Conservation (phyloP, 2,329 filamentous ascomycete species). For the Fusarium citri region DNA sequence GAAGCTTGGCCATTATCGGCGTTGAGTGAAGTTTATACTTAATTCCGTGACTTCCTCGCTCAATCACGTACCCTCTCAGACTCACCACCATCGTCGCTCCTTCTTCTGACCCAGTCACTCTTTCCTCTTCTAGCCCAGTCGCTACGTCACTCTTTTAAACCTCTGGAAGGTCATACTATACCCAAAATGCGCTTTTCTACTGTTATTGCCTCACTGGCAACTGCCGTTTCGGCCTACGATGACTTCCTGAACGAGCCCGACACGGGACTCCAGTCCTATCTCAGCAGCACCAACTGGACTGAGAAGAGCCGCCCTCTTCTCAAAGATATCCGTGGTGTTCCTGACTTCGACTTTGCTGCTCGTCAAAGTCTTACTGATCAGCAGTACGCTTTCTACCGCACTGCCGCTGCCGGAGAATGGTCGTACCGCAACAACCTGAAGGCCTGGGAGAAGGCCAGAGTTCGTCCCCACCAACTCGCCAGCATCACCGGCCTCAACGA, state of each 20-base stretch:
- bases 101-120: slow-evolving; percentile 1
- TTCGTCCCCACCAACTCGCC: slow-evolving; percentile 53
- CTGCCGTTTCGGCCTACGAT: slow-evolving; percentile 46
- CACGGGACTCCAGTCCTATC: slow-evolving; percentile 49
- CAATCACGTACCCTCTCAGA: not conserved
- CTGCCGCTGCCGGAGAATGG: slow-evolving; percentile 62
- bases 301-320: slow-evolving; percentile 53
- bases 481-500: slow-evolving; percentile 51
- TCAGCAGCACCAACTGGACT: slow-evolving; percentile 48
- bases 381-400: slow-evolving; percentile 62
- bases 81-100: not conserved
- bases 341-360: slow-evolving; percentile 63
- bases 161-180: slow-evolving; percentile 22
- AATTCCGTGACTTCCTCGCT: not conserved
- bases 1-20: not conserved
- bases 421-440: slow-evolving; percentile 64
- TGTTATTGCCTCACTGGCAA: slow-evolving; percentile 36
- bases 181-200: slow-evolving; percentile 32
- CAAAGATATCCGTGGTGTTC: slow-evolving; percentile 57
- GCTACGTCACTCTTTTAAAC: slow-evolving; percentile 27
- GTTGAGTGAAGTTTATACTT: not conserved
- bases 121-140: not conserved
- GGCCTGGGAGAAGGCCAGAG: slow-evolving; percentile 58
- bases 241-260: slow-evolving; percentile 52
- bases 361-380: slow-evolving; percentile 55